Evolutionary conservation across 805 yeast genomes (phyloP).

Genomic region (Ogataea trehalophila): DNA sequence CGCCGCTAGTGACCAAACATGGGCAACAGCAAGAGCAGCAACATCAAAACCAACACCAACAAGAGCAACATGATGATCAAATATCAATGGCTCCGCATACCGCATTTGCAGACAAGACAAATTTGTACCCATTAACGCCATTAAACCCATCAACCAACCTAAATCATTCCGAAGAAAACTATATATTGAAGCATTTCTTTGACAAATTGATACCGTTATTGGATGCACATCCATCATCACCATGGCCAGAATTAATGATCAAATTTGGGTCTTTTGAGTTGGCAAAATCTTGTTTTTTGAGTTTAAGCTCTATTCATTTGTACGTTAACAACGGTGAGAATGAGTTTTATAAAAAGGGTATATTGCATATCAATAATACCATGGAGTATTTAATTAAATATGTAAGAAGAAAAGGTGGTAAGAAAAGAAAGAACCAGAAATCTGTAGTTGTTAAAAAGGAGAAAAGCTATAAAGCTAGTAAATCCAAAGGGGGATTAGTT

Average conservation of each 20-base stretch:
- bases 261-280: slow-evolving; percentile 54
- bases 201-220: slow-evolving; percentile 46
- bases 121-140: slow-evolving; percentile 5
- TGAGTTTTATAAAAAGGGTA: slow-evolving; percentile 48
- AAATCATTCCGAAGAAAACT: slow-evolving; percentile 45
- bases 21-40: neutral
- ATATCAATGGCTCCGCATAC: neutral
- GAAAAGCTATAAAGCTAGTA: too few relatives aligned
- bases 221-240: slow-evolving; percentile 57
- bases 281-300: slow-evolving; percentile 53
- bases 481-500: too few relatives aligned
- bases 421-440: neutral
- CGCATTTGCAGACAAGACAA: neutral
- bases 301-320: slow-evolving; percentile 53
- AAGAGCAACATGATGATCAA: neutral
- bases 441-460: too few relatives aligned
- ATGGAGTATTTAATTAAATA: slow-evolving; percentile 50
- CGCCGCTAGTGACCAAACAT: too few relatives aligned
- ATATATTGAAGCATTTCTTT: slow-evolving; percentile 52
- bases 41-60: too few relatives aligned
- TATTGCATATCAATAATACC: slow-evolving; percentile 50
- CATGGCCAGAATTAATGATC: slow-evolving; percentile 57
- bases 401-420: slow-evolving; percentile 25
- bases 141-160: neutral
- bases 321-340: slow-evolving; percentile 49